These are phyloP conservation scores for Colletotrichum echinochloae DNA, from an alignment of 2,329 filamentous ascomycete species.

Conservation along the genomic window DNA sequence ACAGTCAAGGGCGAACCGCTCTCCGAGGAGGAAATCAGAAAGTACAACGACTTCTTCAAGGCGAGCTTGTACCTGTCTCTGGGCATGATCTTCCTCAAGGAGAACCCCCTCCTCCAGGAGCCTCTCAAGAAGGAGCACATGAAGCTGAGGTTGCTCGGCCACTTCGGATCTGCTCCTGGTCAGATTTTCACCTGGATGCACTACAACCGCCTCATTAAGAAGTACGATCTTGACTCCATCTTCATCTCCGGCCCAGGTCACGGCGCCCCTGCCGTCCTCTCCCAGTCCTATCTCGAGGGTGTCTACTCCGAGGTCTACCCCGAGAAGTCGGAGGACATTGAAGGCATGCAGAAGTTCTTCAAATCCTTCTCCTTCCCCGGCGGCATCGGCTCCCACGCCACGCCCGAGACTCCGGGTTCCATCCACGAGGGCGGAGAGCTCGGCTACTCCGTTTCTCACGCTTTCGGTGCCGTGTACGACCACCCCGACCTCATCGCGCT, in stretches of 20 bases:
- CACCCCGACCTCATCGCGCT: slow-evolving; percentile 79
- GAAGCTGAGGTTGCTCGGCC: slow-evolving; percentile 79
- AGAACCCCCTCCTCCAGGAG: slow-evolving; percentile 79
- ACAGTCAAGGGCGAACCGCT: slow-evolving; percentile 73
- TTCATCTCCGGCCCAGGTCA: slow-evolving; percentile 84
- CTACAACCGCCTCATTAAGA: slow-evolving; percentile 85
- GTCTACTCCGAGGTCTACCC: slow-evolving; percentile 83
- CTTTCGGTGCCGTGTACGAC: slow-evolving; percentile 82
- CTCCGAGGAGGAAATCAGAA: slow-evolving; percentile 72
- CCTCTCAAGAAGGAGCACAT: slow-evolving; percentile 77
- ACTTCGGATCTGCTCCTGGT: slow-evolving; percentile 84
- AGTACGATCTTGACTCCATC: slow-evolving; percentile 78
- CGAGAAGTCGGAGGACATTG: slow-evolving; percentile 74
- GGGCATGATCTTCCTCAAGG: slow-evolving; percentile 83
- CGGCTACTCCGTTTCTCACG: slow-evolving; percentile 84
- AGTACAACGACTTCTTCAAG: slow-evolving; percentile 79
- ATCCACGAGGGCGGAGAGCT: slow-evolving; percentile 85
- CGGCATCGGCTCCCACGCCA: slow-evolving; percentile 82
- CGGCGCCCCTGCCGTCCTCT: slow-evolving; percentile 80
- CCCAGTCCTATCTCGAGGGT: slow-evolving; percentile 82
- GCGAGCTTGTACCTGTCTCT: slow-evolving; percentile 80
- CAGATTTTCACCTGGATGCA: slow-evolving; percentile 87
- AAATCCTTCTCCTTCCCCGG: slow-evolving; percentile 87
- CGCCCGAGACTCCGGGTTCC: slow-evolving; percentile 81
- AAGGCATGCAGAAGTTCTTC: slow-evolving; percentile 81